Evolutionary conservation across 139 green algal species (phyloP), one percentile per base, ranked within the genome.

Genomic region (Volvox reticuliferus): DNA sequence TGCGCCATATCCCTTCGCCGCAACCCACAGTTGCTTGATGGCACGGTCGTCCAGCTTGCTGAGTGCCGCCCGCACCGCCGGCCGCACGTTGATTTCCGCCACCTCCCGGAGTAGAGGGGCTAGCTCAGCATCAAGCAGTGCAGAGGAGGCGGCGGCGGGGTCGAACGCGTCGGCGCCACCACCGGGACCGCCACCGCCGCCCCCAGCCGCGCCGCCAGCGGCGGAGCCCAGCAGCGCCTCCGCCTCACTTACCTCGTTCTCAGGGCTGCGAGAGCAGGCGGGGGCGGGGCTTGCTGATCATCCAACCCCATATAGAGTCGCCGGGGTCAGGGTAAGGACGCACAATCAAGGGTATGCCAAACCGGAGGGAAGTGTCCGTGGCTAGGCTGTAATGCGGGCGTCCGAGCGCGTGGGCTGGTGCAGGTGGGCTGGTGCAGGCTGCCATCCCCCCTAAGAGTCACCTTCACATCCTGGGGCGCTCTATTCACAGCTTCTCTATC

Each of bases 11-110:
- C 44, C 44, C 44, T 9, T 55, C 12, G 65, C 2, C 65, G 65
- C 65, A 28, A 73, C 86, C 62, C 86, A 90, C 86, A 90, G 86
- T 55, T 73, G 71, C 86, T 84, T 83, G 71, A 90, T 90, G 50
- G 71, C 86, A 16, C 73, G 71, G 50, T 90, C 86, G 30, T 83
- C 71, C 71, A 90, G 86, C 21, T 76, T 83, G 86, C 86, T 63
- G 35, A 90, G 86, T 32, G 86, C 86, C 30, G 86, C 71, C 3
- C 86, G 86, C n/a, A 90, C 86, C 19, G 50, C 55, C 9, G 86
- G 86, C 50, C 32, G 44, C 30, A 90, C 73, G 21, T 83, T 83
- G 44, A 90, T 83, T 55, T 90, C 86, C 73, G 86, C 86, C 19
- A 90, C 86, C 86, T 90, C 50, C 18, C 69, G 68, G 32, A 82